Evolutionary conservation across 2,329 filamentous ascomycete genomes (phyloP), one percentile per base, ranked within the genome.

Genomic region (Rachicladosporium sp.): DNA sequence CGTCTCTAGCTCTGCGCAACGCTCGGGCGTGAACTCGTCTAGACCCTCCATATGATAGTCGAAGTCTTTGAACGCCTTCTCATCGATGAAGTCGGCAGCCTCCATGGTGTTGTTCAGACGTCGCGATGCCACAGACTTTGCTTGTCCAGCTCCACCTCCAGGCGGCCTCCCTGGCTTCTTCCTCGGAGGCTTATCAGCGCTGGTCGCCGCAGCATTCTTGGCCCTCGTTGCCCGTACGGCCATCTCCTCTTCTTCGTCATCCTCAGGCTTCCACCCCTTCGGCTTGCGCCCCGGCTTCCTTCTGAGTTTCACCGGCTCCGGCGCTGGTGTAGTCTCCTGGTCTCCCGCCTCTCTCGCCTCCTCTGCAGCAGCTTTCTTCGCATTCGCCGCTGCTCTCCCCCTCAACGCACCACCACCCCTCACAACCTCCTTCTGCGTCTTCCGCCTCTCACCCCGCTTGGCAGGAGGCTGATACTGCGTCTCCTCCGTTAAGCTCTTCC

Each of bases 401-500:
- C 54, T 55, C 7, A 52, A 38, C 33, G 42, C 51, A 10, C 52
- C 52, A 34, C 50, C 52, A 37, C 61, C 55, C 44, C 66, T 64
- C 33, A 60, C 58, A 10, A 58, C 56, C 46, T 66, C 64, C 46
- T 69, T 68, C 47, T 70, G 68, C 39, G 69, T 70, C 41, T 76
- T 75, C 45, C 84, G 76, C 48, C 82, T 71, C 63, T 91, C 83
- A 39, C 93, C 91, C 58, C 91, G 79, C 54, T 80, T 80, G 4
- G 91, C 91, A 0, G 91, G 91, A 7, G 91, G 91, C 54, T 96
- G 91, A 58, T 98, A 87, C 53, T 94, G 88, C 57, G 85, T 88
- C 63, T 95, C 87, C 47, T 95, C 84, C 58, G 88, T 95, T 30
- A 96, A 71, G 40, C 84, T 76, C 50, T 87, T 85, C 91, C 91